A percentile compares a stretch with the other conserved stretches of the same genome.
Evolutionary conservation across 495 filamentous ascomycete genomes (phyloP).

Genomic region (Zalerion maritima): DNA sequence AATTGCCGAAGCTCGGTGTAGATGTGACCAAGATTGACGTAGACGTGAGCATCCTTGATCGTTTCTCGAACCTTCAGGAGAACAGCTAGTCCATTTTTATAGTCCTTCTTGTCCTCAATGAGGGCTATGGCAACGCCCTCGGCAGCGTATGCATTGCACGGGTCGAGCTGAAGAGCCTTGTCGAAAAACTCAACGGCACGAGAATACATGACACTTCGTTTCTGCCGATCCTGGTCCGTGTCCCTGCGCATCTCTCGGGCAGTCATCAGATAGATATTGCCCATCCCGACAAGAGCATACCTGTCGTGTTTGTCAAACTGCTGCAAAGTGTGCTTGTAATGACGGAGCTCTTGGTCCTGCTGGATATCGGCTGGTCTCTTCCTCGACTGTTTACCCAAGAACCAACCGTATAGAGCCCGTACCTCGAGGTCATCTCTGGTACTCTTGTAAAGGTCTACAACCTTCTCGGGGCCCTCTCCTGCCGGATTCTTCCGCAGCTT

Average conservation of each 20-base stretch:
- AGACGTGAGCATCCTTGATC: constrained; percentile 70
- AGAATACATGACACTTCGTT: constrained; percentile 70
- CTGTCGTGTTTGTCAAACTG: constrained; percentile 92
- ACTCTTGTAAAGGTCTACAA: constrained; percentile 65
- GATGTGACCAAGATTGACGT: constrained; percentile 83
- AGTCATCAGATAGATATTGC: constrained; percentile 71
- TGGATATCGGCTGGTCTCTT: constrained; percentile 63
- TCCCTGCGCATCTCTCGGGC: constrained; percentile 90
- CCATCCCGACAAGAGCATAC: constrained; percentile 91
- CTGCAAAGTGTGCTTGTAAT: constrained; percentile 92
- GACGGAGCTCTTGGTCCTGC: constrained; percentile 81
- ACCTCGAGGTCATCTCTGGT: constrained; percentile 78
- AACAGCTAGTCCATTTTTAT: constrained; percentile 62
- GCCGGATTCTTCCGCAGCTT: constrained; percentile 66
- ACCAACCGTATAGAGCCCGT: constrained; percentile 86
- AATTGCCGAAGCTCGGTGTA: constrained; percentile 82
- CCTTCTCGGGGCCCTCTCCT: constrained; percentile 72
- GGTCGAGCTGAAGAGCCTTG: constrained; percentile 84
- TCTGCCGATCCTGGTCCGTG: constrained; percentile 76
- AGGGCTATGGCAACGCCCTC: constrained; percentile 91
- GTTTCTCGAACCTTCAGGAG: constrained; percentile 82
- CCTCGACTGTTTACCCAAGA: constrained; percentile 65
- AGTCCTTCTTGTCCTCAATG: constrained; percentile 83
- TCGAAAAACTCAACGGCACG: constrained; percentile 97
- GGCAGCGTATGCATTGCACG: constrained; percentile 87